Conservation (phyloP, 495 filamentous ascomycete species). For the Penicillium atrosanguineum region DNA sequence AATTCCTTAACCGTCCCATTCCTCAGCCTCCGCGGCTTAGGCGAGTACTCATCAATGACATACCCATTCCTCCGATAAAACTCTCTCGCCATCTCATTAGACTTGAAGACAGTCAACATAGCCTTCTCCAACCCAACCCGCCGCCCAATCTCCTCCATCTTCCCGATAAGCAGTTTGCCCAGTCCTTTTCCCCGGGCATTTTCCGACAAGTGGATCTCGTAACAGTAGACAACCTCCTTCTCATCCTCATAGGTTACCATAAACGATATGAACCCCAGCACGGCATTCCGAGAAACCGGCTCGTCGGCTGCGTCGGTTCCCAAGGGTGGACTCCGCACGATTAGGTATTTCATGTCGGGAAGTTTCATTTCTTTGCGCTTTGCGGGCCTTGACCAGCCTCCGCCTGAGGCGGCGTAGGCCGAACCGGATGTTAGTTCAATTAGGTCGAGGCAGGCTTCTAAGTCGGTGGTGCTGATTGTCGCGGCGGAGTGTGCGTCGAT, state of each 20-base stretch:
- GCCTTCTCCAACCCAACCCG: constrained; percentile 58
- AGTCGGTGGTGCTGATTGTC: constrained; percentile 48
- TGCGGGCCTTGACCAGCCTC: constrained; percentile 66
- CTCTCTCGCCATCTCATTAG: constrained; percentile 55
- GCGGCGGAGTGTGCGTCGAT: constrained; percentile 44
- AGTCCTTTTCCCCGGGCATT: constrained; percentile 48
- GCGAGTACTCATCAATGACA: constrained; percentile 63
- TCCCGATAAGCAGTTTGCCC: constrained; percentile 38
- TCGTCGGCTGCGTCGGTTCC: constrained; percentile 3
- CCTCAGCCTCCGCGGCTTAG: constrained; percentile 57
- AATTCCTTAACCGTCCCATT: constrained; percentile 61
- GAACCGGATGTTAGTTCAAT: constrained; percentile 65
- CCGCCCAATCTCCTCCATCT: constrained; percentile 43
- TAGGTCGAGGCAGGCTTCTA: constrained; percentile 67
- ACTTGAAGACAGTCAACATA: constrained; percentile 82
- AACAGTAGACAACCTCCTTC: constrained; percentile 75
- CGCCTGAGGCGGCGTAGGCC: constrained; percentile 62
- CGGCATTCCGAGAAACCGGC: neutral
- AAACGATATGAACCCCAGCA: constrained; percentile 72
- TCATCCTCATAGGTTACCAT: constrained; percentile 82
- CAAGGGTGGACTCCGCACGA: constrained; percentile 42
- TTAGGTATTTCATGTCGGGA: constrained; percentile 64
- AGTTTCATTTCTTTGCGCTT: constrained; percentile 78
- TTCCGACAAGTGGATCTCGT: constrained; percentile 75
- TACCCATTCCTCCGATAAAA: constrained; percentile 75